Evolutionary conservation across 306 rosid species (phyloP), one percentile per base, ranked within the genome.

Genomic region (Herpetospermum pedunculosum): DNA sequence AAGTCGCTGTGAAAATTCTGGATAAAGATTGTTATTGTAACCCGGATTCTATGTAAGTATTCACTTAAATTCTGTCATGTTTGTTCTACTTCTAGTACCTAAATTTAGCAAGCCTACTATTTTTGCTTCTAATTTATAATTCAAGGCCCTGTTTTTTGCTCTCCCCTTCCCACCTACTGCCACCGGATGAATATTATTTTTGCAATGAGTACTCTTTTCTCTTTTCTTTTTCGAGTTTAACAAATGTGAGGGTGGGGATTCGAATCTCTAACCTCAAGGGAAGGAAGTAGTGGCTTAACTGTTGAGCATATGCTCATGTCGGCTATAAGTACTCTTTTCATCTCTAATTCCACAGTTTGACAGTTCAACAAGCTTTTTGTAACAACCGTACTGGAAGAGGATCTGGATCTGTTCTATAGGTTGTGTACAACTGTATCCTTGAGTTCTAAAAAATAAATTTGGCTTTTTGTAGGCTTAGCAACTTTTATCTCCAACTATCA

Each of bases 1-100:
- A 92, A 87, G 99, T 95, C 71, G 69, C 96, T 10, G 96, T 92
- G 64, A 95, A 95, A 85, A 95, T 95, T 77, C 96, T 95, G 37
- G 96, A 92, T 75, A 92, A 88, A 89, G 96, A 92, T 55, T 74
- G 92, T 84, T 85, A 90, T 78, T 78, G 93, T 13, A 88, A 95
- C 80, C 90, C 92, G 43, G 96, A 95, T 72, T 75, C 85, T 87
- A 95, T 95, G 99, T 95, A 87, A 19, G 96, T 80, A 28, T 67
- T 77, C 64, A 47, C 53, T 82, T 77, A 28, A 60, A 59, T 73
- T 71, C n/a, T 35, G 28, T 75, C 72, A 19, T 58, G 71, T 71
- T 60, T 80, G 58, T 58, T 28, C 34, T 58, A 12, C 65, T 58
- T 58, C 34, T 58, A 58, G 49, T 15, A 21, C 28, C 52, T 19